These are phyloP conservation scores for Citrullus amarus DNA, from an alignment of 306 rosid species.

Conservation along the genomic window DNA sequence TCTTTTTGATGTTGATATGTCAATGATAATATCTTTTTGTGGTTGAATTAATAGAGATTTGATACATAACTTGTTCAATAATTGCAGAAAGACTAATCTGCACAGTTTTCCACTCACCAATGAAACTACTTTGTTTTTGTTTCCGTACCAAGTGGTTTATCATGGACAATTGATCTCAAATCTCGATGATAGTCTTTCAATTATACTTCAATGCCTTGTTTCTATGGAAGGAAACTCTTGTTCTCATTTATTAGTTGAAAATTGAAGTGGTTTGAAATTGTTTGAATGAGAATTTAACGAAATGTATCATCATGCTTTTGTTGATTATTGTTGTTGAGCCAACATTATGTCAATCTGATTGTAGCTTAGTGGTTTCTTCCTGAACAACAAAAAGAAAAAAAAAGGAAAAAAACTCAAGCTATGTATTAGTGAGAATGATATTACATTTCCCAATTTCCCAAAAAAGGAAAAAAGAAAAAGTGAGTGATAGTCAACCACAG, in stretches of 20 bases:
- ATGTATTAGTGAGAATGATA: neutral
- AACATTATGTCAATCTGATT: neutral
- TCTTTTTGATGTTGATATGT: neutral
- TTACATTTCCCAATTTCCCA: no score
- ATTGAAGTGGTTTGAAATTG: neutral
- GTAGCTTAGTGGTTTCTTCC: no score
- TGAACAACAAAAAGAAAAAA: no score
- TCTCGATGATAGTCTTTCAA: neutral
- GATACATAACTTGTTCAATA: neutral
- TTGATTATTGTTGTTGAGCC: neutral
- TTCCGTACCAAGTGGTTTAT: neutral
- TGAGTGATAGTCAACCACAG: neutral
- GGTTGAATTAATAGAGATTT: neutral
- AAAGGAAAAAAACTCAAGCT: neutral
- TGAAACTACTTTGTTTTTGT: neutral
- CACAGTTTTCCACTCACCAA: neutral
- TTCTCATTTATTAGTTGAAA: neutral
- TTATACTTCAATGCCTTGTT: neutral
- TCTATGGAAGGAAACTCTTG: neutral
- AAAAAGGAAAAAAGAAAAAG: neutral
- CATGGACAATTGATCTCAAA: neutral
- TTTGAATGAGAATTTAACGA: neutral
- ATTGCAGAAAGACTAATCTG: constrained; percentile 3
- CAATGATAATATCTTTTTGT: neutral
- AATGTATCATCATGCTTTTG: neutral